phyloP scores from a whole-genome alignment of 257 asterid species.

The Solanum medicagineum region DNA sequence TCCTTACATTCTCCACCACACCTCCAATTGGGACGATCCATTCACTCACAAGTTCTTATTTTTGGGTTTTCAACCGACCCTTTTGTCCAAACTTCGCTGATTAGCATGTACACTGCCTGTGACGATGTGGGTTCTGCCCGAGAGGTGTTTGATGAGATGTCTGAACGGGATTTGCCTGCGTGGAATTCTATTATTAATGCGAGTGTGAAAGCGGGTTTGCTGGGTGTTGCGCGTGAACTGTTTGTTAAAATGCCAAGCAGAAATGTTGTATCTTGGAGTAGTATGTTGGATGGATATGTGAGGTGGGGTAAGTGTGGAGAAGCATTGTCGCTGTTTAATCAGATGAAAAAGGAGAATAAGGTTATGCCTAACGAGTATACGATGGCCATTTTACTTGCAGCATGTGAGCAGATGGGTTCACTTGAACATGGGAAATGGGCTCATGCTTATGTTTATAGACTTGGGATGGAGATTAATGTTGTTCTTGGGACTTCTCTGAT shows the following conservation, averaged over 20 bases:
- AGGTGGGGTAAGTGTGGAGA: conserved; percentile 3
- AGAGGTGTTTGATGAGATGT: conserved; percentile 1
- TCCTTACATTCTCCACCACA: neutral
- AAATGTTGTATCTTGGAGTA: conserved; percentile 9
- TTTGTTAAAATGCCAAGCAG: neutral
- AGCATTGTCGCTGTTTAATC: neutral
- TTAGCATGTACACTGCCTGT: neutral
- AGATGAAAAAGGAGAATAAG: neutral
- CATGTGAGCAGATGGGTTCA: conserved; percentile 9
- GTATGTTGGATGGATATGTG: conserved; percentile 14
- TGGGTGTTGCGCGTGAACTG: neutral
- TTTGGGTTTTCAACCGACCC: neutral
- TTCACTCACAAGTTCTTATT: neutral
- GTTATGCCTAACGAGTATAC: conserved; percentile 8
- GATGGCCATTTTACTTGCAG: conserved; percentile 7
- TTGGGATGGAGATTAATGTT: neutral
- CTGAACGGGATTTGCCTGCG: conserved; percentile 3
- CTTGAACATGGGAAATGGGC: conserved; percentile 10
- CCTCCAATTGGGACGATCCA: neutral
- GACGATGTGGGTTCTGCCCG: neutral
- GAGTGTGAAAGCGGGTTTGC: conserved; percentile 3
- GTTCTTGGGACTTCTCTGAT: conserved; percentile 10
- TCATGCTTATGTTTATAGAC: conserved; percentile 2
- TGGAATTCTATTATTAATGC: conserved; percentile 10
- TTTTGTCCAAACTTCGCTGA: conserved; percentile 5